phyloP scores from a whole-genome alignment of 139 green algal genomes.

The Chlorella sp. region DNA sequence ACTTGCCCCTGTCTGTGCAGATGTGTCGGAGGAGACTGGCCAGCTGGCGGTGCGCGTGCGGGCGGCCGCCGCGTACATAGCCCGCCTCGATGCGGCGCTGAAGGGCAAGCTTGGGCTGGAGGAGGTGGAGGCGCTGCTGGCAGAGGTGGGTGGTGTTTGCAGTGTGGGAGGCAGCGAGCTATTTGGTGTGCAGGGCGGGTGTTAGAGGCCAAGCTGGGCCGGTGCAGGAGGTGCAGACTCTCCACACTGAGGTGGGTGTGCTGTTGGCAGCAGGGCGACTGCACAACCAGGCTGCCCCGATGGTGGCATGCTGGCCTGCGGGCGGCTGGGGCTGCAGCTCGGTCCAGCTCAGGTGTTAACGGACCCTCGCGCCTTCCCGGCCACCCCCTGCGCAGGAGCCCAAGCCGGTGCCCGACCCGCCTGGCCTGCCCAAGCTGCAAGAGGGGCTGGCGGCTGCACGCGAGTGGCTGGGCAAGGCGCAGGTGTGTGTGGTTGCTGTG shows the following conservation, averaged over 20 bases:
- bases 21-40: not conserved
- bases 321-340: too few relatives aligned
- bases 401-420: conserved; percentile 7
- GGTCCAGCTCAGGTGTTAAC: too few relatives aligned
- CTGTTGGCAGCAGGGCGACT: too few relatives aligned
- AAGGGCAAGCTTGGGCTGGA: conserved; percentile 48
- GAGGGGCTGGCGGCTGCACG: conserved; percentile 7
- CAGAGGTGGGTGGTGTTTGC: too few relatives aligned
- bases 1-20: not conserved
- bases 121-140: conserved; percentile 53
- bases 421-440: conserved; percentile 8
- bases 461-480: conserved; percentile 29
- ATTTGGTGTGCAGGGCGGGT: too few relatives aligned
- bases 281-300: too few relatives aligned
- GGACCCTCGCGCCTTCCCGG: not conserved
- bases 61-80: conserved; percentile 43
- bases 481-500: too few relatives aligned
- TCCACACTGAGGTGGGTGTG: too few relatives aligned
- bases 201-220: too few relatives aligned
- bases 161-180: too few relatives aligned
- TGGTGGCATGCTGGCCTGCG: too few relatives aligned
- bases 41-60: conserved; percentile 30
- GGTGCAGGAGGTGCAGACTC: too few relatives aligned
- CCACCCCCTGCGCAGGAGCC: conserved; percentile 23
- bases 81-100: conserved; percentile 31